Evolutionary conservation across 2,329 filamentous ascomycete species (phyloP).

Genomic region (Ambrosiella cleistominuta): DNA sequence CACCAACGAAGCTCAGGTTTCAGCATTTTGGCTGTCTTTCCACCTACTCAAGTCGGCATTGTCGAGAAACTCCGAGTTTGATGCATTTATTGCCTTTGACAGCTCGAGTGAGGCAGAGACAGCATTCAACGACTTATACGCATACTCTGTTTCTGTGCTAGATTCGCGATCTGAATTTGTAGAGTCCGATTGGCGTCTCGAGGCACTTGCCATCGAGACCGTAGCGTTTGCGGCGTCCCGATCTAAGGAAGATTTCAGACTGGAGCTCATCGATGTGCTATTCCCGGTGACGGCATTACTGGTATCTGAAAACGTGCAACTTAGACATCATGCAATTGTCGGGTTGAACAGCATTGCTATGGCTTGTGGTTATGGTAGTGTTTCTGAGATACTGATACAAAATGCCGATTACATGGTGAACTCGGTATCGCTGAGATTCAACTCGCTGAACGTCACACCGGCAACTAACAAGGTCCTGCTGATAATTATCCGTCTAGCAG

Average conservation of each 20-base stretch:
- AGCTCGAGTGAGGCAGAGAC: constrained; percentile 25
- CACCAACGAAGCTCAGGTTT: constrained; percentile 38
- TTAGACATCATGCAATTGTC: constrained; percentile 68
- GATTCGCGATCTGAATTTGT: constrained; percentile 33
- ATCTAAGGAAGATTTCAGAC: constrained; percentile 50
- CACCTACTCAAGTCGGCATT: constrained; percentile 47
- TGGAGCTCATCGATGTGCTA: constrained; percentile 75
- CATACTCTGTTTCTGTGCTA: constrained; percentile 46
- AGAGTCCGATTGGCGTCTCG: constrained; percentile 49
- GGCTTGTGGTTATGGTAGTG: constrained; percentile 55
- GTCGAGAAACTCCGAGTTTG: constrained; percentile 34
- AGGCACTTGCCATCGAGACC: constrained; percentile 66
- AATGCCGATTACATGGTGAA: constrained; percentile 97
- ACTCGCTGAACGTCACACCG: constrained; percentile 80
- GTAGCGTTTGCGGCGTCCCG: constrained; percentile 58
- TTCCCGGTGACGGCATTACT: constrained; percentile 86
- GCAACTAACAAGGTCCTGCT: constrained; percentile 76
- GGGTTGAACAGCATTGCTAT: constrained; percentile 65
- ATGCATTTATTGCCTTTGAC: constrained; percentile 45
- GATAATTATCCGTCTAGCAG: constrained; percentile 87
- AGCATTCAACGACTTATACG: constrained; percentile 48
- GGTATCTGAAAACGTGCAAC: constrained; percentile 46
- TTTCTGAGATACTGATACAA: constrained; percentile 64
- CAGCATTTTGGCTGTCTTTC: constrained; percentile 66
- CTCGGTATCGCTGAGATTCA: constrained; percentile 72